Conservation (phyloP, 106 monocot species). For the Allium sativum region DNA sequence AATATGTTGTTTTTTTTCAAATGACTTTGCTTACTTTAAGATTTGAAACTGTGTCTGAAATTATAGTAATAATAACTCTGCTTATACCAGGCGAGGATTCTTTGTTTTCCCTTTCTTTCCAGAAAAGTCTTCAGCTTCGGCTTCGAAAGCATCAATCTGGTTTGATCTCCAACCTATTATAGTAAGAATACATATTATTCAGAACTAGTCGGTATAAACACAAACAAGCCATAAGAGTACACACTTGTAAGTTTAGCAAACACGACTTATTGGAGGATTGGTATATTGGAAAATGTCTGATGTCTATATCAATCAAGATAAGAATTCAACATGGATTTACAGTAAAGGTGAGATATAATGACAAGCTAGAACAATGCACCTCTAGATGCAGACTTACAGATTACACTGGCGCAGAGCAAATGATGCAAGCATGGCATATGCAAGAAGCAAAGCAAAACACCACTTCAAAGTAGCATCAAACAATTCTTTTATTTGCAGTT, state of each 20-base stretch:
- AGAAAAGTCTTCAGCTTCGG: conserved; percentile 88
- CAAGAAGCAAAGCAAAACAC: not conserved
- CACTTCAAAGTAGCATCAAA: not conserved
- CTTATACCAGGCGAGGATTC: conserved; percentile 71
- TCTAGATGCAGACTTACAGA: too few species aligned
- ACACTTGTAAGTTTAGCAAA: not conserved
- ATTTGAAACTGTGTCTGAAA: too few species aligned
- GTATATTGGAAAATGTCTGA: not conserved
- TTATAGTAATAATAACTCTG: too few species aligned
- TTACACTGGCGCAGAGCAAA: too few species aligned
- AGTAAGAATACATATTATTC: not conserved
- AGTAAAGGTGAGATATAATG: not conserved
- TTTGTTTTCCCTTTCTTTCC: conserved; percentile 93
- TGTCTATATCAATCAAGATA: not conserved
- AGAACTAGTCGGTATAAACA: not conserved
- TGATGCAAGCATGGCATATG: not conserved
- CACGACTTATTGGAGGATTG: not conserved
- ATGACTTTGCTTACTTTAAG: too few species aligned
- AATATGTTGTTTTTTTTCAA: too few species aligned
- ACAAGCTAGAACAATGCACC: too few species aligned
- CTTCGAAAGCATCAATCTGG: conserved; percentile 94
- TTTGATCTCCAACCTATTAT: conserved; percentile 71
- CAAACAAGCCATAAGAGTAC: conserved; percentile 1
- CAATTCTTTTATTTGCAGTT: not conserved
- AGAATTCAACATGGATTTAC: not conserved